phyloP scores from a whole-genome alignment of 176 grass and related monocot genomes.

The Canna indica region DNA sequence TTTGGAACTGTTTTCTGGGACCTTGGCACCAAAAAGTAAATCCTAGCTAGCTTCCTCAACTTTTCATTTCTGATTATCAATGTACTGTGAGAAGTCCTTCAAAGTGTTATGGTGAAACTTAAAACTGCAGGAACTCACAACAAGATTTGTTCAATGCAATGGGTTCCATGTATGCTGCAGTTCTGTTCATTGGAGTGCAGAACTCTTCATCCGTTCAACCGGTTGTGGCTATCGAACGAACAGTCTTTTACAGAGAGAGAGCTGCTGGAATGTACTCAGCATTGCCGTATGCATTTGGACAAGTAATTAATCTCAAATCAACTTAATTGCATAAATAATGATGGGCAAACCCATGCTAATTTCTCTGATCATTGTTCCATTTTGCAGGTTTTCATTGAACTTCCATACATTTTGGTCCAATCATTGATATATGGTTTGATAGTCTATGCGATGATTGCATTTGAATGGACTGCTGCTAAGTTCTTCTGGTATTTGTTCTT shows the following conservation, averaged over 20 bases:
- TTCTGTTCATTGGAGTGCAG: conserved; percentile 59
- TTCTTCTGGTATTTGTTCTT: conserved; percentile 93
- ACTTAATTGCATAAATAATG: neutral
- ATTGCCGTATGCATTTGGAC: conserved; percentile 90
- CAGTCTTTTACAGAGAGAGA: conserved; percentile 88
- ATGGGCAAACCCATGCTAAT: too few relatives aligned
- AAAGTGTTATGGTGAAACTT: conserved; percentile 1
- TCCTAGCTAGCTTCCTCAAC: neutral
- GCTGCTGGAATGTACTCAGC: conserved; percentile 87
- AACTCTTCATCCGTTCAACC: conserved; percentile 72
- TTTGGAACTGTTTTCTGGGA: conserved; percentile 87
- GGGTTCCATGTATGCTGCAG: conserved; percentile 77
- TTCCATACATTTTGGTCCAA: conserved; percentile 65
- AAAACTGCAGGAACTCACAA: conserved; percentile 24
- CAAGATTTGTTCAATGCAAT: conserved; percentile 70
- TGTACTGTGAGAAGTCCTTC: neutral
- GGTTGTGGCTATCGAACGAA: conserved; percentile 64
- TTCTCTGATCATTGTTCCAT: neutral
- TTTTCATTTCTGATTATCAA: neutral
- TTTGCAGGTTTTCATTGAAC: conserved; percentile 56
- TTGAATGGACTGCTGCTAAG: conserved; percentile 65
- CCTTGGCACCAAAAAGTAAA: conserved; percentile 67
- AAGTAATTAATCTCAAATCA: conserved; percentile 38
- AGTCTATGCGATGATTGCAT: conserved; percentile 84
- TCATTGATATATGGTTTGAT: conserved; percentile 46